phyloP scores from a whole-genome alignment of 352 stramenopile genomes.

The Globisporangium emineosum region DNA sequence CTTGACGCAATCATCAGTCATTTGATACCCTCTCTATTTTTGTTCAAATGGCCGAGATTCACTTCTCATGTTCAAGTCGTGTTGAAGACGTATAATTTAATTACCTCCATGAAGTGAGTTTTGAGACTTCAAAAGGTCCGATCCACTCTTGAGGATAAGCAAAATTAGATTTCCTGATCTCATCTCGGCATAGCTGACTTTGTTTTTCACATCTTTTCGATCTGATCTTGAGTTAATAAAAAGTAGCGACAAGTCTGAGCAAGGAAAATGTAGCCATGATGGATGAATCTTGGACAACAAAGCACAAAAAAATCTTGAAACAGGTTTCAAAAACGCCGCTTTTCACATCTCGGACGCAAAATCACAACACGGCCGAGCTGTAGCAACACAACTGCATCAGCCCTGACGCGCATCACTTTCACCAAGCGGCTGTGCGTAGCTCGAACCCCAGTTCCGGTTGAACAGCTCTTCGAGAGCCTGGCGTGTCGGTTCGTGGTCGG shows the following conservation, averaged over 20 bases:
- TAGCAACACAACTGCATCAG: background rate
- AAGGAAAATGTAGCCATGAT: background rate
- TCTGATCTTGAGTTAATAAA: too few species aligned
- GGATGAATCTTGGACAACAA: background rate
- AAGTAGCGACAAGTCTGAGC: too few species aligned
- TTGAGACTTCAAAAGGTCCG: background rate
- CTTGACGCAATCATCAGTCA: background rate
- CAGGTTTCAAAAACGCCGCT: too few species aligned
- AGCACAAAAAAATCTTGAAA: background rate
- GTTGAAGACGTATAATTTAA: background rate
- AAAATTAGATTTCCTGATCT: background rate
- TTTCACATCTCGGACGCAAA: background rate
- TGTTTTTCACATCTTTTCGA: too few species aligned
- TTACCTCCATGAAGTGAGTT: background rate
- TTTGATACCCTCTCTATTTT: background rate
- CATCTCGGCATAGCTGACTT: too few species aligned
- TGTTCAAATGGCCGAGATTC: background rate
- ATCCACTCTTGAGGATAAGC: background rate
- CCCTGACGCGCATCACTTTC: background rate
- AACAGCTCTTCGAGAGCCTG: conserved; percentile 58
- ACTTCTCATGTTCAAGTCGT: background rate
- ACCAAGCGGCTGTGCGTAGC: conserved; percentile 41
- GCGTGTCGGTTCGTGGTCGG: conserved; percentile 56
- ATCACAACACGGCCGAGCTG: too few species aligned
- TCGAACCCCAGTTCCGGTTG: conserved; percentile 76